These are phyloP conservation scores for Pholiota adiposa DNA, from an alignment of 1,284 basidiomycete genomes.

Conservation along the genomic window DNA sequence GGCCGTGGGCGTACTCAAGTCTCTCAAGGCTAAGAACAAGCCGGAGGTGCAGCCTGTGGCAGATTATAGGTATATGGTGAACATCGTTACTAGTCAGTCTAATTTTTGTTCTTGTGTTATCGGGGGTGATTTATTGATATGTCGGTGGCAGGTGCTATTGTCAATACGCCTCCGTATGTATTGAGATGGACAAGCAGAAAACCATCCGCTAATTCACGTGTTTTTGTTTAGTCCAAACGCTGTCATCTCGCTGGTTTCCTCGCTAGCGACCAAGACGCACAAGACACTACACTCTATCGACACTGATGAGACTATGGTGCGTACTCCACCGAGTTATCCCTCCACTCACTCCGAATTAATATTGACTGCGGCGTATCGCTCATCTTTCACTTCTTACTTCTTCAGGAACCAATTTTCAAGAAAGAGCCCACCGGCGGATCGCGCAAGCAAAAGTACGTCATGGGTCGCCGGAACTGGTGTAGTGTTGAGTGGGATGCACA, in stretches of 20 bases:
- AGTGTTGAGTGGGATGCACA: slow-evolving; percentile 64
- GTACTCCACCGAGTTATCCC: too few relatives aligned
- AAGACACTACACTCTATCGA: slow-evolving; percentile 75
- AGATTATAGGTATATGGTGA: slow-evolving; percentile 90
- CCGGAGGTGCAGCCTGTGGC: slow-evolving; percentile 50
- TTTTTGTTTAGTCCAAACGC: slow-evolving; percentile 52
- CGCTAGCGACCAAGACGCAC: slow-evolving; percentile 84
- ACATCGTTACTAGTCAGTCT: slow-evolving; percentile 71
- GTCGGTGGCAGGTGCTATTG: slow-evolving; percentile 65
- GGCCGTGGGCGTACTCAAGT: slow-evolving; percentile 81
- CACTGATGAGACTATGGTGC: slow-evolving; percentile 88
- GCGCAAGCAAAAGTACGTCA: slow-evolving; percentile 78
- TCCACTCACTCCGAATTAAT: too few relatives aligned
- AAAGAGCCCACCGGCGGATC: slow-evolving; percentile 77
- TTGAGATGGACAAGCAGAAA: not conserved
- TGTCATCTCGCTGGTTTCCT: slow-evolving; percentile 82
- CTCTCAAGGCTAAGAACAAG: slow-evolving; percentile 56
- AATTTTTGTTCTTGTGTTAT: slow-evolving; percentile 3
- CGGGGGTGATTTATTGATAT: not conserved
- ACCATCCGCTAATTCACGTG: not conserved
- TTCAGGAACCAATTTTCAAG: slow-evolving; percentile 80
- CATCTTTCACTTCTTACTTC: not conserved
- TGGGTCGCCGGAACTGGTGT: slow-evolving; percentile 92
- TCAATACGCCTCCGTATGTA: slow-evolving; percentile 77
- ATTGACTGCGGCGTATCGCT: too few relatives aligned